Conservation (phyloP, 2,329 filamentous ascomycete genomes). For the Cryphonectria parasitica region DNA sequence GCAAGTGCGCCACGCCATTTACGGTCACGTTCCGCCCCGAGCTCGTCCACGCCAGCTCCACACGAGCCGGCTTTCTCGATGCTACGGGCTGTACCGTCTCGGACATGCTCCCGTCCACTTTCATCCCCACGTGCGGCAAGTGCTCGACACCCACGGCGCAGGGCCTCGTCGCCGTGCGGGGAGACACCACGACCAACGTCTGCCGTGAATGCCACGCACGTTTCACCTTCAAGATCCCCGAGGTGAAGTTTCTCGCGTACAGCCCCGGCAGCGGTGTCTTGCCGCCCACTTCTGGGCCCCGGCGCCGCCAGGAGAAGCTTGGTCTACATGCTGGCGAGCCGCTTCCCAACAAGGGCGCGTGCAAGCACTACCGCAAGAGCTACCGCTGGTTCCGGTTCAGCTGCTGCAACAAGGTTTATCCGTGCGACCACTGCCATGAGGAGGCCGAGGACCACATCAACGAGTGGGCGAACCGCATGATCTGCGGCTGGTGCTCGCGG, state of each 20-base stretch:
- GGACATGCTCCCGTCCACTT: slow-evolving; percentile 79
- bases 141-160: slow-evolving; percentile 72
- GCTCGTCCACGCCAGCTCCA: slow-evolving; percentile 72
- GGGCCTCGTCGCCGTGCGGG: slow-evolving; percentile 73
- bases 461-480: slow-evolving; percentile 84
- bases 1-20: slow-evolving; percentile 60
- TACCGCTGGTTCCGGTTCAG: slow-evolving; percentile 69
- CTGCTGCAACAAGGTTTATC: slow-evolving; percentile 61
- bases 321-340: slow-evolving; percentile 61
- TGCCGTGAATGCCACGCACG: slow-evolving; percentile 80
- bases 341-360: slow-evolving; percentile 57
- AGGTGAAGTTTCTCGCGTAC: slow-evolving; percentile 77
- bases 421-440: slow-evolving; percentile 79
- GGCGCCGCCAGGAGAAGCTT: slow-evolving; percentile 56
- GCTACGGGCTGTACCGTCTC: slow-evolving; percentile 73
- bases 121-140: slow-evolving; percentile 75
- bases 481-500: slow-evolving; percentile 78
- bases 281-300: slow-evolving; percentile 42
- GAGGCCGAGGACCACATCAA: slow-evolving; percentile 70
- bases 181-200: slow-evolving; percentile 72
- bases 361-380: slow-evolving; percentile 61
- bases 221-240: slow-evolving; percentile 79
- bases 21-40: slow-evolving; percentile 65
- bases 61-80: slow-evolving; percentile 79
- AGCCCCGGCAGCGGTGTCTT: slow-evolving; percentile 53